phyloP scores from a whole-genome alignment of 139 green algal species.

The Coccomyxa sp. region DNA sequence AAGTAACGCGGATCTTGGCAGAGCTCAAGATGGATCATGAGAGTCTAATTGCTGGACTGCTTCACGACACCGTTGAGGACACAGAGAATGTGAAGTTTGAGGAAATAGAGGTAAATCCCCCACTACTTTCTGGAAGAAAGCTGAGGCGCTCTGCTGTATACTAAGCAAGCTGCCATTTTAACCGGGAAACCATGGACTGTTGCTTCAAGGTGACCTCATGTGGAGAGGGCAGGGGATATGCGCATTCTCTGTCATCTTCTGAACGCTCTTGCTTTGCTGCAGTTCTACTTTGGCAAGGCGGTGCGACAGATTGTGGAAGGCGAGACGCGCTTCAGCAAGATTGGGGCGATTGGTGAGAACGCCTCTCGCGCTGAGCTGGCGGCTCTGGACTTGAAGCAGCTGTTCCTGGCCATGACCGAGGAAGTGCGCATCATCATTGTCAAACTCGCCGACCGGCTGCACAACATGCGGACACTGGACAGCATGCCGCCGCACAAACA shows the following conservation, averaged over 20 bases:
- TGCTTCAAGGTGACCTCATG: too few relatives aligned
- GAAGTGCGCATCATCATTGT: conserved; percentile 91
- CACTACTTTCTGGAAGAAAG: background rate
- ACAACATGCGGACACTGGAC: conserved; percentile 93
- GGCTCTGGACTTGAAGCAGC: conserved; percentile 77
- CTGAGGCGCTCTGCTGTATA: background rate
- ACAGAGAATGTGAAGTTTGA: conserved; percentile 74
- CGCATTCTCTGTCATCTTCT: too few relatives aligned
- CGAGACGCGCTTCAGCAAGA: conserved; percentile 82
- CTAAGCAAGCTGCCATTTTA: too few relatives aligned
- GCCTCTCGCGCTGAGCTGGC: background rate
- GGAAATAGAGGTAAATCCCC: conserved; percentile 48
- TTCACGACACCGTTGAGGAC: conserved; percentile 94
- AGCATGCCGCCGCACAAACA: conserved; percentile 79
- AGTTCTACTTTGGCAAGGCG: conserved; percentile 53
- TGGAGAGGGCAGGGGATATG: too few relatives aligned
- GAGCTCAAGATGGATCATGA: conserved; percentile 70
- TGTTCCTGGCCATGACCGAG: conserved; percentile 89
- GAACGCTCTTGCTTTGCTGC: background rate
- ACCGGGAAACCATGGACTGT: too few relatives aligned
- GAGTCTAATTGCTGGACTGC: conserved; percentile 66
- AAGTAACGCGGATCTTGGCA: conserved; percentile 77
- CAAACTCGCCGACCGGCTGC: conserved; percentile 88
- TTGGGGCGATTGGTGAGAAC: conserved; percentile 7
- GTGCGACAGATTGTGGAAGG: conserved; percentile 86